Conservation (phyloP, 2,329 filamentous ascomycete genomes). For the Pyricularia pennisetigena region DNA sequence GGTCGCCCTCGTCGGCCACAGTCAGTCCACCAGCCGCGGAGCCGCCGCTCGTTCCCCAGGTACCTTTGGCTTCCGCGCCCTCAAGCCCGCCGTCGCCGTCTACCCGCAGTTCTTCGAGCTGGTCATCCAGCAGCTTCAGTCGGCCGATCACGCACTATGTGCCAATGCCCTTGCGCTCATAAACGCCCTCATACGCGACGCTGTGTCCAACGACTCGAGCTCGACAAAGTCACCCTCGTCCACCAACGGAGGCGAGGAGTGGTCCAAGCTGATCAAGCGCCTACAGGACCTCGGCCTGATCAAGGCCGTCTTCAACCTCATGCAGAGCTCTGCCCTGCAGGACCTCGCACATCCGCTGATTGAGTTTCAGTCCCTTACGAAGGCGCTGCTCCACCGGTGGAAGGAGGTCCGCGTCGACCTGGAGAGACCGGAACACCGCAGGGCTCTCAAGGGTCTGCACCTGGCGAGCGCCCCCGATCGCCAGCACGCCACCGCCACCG, state of each 20-base stretch:
- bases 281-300: slow-evolving; percentile 90
- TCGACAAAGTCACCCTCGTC: slow-evolving; percentile 16
- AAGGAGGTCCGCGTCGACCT: slow-evolving; percentile 74
- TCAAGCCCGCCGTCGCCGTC: slow-evolving; percentile 84
- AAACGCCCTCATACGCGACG: slow-evolving; percentile 89
- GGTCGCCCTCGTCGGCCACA: slow-evolving; percentile 84
- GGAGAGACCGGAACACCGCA: slow-evolving; percentile 78
- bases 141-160: slow-evolving; percentile 89
- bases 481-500: slow-evolving; percentile 14
- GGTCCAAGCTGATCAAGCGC: slow-evolving; percentile 90
- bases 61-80: slow-evolving; percentile 76
- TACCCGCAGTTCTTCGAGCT: slow-evolving; percentile 93
- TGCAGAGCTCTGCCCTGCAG: slow-evolving; percentile 88
- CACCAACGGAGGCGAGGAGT: slow-evolving; percentile 52
- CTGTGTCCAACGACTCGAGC: slow-evolving; percentile 65
- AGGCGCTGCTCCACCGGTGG: slow-evolving; percentile 82
- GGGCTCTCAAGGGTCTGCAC: slow-evolving; percentile 78
- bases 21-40: slow-evolving; percentile 44
- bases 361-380: slow-evolving; percentile 89
- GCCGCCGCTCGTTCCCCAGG: slow-evolving; percentile 33
- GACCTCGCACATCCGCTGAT: slow-evolving; percentile 83
- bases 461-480: slow-evolving; percentile 68
- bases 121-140: slow-evolving; percentile 83
- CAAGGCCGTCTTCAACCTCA: slow-evolving; percentile 80
- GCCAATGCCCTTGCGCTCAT: slow-evolving; percentile 92